These are phyloP conservation scores for Clavulina sp. DNA, from an alignment of 768 basidiomycete species.

Conservation along the genomic window DNA sequence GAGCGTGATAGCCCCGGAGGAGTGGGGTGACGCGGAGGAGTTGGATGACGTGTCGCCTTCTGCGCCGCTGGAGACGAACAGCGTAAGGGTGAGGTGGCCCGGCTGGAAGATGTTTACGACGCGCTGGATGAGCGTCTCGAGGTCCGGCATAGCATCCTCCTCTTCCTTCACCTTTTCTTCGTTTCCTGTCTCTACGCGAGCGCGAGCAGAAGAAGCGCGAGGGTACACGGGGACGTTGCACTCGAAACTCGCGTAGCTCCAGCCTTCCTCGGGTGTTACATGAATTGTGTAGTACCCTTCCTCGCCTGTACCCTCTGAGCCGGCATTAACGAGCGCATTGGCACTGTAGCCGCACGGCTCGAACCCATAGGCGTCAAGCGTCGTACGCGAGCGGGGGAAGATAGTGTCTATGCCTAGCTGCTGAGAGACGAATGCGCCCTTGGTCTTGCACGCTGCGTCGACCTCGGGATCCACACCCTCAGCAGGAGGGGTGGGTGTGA, in stretches of 20 bases:
- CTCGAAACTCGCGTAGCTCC: conserved; percentile 98
- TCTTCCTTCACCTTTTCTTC: conserved; percentile 6
- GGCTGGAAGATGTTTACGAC: conserved; percentile 92
- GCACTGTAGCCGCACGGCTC: conserved; percentile 91
- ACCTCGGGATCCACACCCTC: conserved; percentile 7
- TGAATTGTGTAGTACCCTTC: conserved; percentile 98
- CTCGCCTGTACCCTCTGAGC: conserved; percentile 20
- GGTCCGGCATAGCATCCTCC: conserved; percentile 37
- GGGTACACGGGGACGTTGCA: conserved; percentile 68
- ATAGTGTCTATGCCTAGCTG: conserved; percentile 64
- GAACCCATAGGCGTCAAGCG: conserved; percentile 85
- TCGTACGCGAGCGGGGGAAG: conserved; percentile 62
- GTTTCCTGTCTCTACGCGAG: conserved; percentile 13
- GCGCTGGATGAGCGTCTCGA: conserved; percentile 65
- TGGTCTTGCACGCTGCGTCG: conserved; percentile 33
- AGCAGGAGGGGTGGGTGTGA: conserved; percentile 16
- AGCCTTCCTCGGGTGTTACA: conserved; percentile 93
- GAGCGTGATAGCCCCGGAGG: conserved; percentile 23
- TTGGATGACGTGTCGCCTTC: not conserved
- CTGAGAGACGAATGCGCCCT: conserved; percentile 36
- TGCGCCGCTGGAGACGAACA: conserved; percentile 47
- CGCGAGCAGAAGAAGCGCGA: conserved; percentile 20
- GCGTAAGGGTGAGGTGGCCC: conserved; percentile 61
- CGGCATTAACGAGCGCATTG: conserved; percentile 48
- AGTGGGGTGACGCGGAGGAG: not conserved